These are phyloP conservation scores for Delitschia confertaspora DNA, from an alignment of 495 filamentous ascomycete species.

Conservation along the genomic window DNA sequence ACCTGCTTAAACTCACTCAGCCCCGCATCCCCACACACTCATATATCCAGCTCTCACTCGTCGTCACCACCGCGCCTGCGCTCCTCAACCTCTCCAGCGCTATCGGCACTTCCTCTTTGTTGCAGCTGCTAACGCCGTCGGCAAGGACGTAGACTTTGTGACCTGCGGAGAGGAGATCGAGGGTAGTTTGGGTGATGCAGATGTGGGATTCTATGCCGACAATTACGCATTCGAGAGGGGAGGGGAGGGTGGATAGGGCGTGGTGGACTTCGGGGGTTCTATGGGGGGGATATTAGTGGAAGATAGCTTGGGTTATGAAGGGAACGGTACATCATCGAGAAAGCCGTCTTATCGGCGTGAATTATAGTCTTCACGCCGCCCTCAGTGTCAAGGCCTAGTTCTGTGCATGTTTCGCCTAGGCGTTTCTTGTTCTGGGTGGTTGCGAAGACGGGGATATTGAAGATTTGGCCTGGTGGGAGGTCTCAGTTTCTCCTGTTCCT, in stretches of 20 bases:
- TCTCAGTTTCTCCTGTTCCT: too few species aligned
- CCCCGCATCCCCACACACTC: constrained; percentile 86
- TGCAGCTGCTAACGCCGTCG: constrained; percentile 85
- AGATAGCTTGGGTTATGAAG: constrained; percentile 34
- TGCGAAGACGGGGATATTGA: constrained; percentile 68
- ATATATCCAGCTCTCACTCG: constrained; percentile 85
- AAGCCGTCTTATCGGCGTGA: constrained; percentile 74
- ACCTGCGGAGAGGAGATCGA: constrained; percentile 65
- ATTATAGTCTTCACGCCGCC: constrained; percentile 40
- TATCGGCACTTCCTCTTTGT: constrained; percentile 68
- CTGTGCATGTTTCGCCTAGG: constrained; percentile 68
- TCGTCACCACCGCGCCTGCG: constrained; percentile 73
- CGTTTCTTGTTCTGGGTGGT: constrained; percentile 73
- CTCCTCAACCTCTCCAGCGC: constrained; percentile 65
- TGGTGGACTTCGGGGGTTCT: constrained; percentile 32
- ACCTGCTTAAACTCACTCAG: constrained; percentile 62
- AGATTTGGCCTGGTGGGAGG: constrained; percentile 39
- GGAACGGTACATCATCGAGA: constrained; percentile 65
- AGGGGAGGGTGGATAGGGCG: constrained; percentile 20
- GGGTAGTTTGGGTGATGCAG: constrained; percentile 79
- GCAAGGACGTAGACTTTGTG: constrained; percentile 81
- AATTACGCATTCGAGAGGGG: constrained; percentile 44
- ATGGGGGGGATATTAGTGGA: constrained; percentile 36
- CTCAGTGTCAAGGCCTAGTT: constrained; percentile 45
- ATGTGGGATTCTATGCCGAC: constrained; percentile 93